A percentile compares a stretch with the other conserved stretches of the same genome.
Conservation (phyloP, 148 eudicot genomes). For the Dianthus caryophyllus region DNA sequence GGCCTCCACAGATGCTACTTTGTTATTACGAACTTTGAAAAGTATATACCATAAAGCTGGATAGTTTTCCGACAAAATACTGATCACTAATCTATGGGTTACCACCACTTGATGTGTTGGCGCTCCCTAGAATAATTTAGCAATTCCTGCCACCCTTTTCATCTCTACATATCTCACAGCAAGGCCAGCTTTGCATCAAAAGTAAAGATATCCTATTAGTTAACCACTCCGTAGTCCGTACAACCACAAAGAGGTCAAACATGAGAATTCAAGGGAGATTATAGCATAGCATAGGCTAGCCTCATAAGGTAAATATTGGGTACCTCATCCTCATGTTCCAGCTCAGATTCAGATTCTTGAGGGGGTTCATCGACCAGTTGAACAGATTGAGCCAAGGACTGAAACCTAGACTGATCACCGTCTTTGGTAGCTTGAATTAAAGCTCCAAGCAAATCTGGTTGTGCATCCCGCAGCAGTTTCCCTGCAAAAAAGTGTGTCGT, state of each 20-base stretch:
- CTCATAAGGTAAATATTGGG: background rate
- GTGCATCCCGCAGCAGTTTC: conserved; percentile 64
- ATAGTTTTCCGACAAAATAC: background rate
- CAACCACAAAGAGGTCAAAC: background rate
- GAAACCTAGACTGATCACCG: conserved; percentile 57
- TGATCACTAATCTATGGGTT: background rate
- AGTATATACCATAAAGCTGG: background rate
- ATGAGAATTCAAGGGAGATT: background rate
- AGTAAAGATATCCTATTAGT: background rate
- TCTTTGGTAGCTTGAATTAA: conserved; percentile 83
- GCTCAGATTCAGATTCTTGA: conserved; percentile 37
- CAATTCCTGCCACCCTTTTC: background rate
- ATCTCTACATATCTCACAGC: background rate
- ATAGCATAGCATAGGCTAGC: background rate
- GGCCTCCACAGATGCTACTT: background rate
- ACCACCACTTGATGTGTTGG: background rate
- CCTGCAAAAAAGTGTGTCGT: conserved; percentile 36
- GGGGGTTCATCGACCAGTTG: conserved; percentile 24
- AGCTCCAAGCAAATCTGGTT: conserved; percentile 70
- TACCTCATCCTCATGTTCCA: conserved; percentile 35
- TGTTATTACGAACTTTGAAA: background rate
- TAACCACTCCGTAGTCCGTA: background rate
- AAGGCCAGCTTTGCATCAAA: background rate
- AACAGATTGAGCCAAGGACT: conserved; percentile 40
- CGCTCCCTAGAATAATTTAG: background rate